Evolutionary conservation across 495 filamentous ascomycete genomes (phyloP), one percentile per base, ranked within the genome.

Genomic region (Penicillium pancosmium): DNA sequence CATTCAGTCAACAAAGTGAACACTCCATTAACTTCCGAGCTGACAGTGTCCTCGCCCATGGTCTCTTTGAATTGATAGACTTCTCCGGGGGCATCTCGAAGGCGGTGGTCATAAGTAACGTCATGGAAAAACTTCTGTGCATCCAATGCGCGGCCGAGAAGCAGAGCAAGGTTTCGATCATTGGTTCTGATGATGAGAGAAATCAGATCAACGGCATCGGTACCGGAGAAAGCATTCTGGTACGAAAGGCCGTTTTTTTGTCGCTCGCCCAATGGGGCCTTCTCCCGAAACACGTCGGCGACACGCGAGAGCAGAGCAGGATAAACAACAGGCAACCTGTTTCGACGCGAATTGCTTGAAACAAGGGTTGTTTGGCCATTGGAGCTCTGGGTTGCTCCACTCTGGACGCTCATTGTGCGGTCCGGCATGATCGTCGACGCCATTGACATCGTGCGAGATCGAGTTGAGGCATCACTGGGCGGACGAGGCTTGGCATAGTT

Each of bases 61-160:
- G 90, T 95, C 72, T 97, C 93, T 57, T 90, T 87, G 73, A 99
- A 99, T 69, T 97, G 93, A 73, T 97, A 99, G 62, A 99, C 88
- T 70, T 99, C 95, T 44, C 84, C 85, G 11, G 85, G 79, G 7
- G 92, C 93, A 76, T 99, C 95, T 65, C 95, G 87, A 55, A 99
- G 78, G 49, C 95, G 86, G 70, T 99, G 95, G 60, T 96, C 93
- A 72, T 99, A 99, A 4, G 93, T 97, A 41, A 98, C 95, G 83
- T 99, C 95, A 72, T 98, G 95, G 71, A 99, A 99, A 73, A 98
- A 97, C 72, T 98, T 99, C 73, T 99, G 95, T 43, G 95, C 95
- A 77, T 99, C 95, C 46, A 99, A 78, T 55, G 92, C 91, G 62
- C 95, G 84, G 47, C 95, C 95, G n/a, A 99, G 74, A 11, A 99